Evolutionary conservation across 1,139 yeast species (phyloP).

Genomic region (Geotrichum siamense): DNA sequence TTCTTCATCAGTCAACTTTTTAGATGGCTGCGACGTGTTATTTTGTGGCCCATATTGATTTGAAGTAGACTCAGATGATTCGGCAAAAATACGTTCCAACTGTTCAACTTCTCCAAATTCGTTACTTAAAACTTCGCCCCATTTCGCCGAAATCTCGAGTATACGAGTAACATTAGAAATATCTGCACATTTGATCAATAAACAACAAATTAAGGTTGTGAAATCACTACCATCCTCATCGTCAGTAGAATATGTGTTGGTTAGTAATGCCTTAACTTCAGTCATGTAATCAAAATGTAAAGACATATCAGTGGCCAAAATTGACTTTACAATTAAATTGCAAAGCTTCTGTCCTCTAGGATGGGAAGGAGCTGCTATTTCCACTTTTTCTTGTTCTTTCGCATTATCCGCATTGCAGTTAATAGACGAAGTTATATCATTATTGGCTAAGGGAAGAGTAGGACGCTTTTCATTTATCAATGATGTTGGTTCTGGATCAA

Average conservation of each 20-base stretch:
- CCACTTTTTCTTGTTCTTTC: not conserved
- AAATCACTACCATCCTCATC: conserved; percentile 2
- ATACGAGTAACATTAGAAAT: conserved; percentile 87
- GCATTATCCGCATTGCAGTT: conserved; percentile 18
- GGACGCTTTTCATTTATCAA: not conserved
- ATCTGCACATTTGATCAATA: conserved; percentile 87
- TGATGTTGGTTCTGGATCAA: conserved; percentile 29
- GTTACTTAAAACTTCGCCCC: conserved; percentile 73
- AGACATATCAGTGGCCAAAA: conserved; percentile 93
- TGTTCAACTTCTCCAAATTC: conserved; percentile 67
- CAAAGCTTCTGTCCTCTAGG: conserved; percentile 12
- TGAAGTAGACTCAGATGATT: not conserved
- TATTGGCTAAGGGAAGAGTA: not conserved
- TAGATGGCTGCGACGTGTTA: conserved; percentile 24
- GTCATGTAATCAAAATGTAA: conserved; percentile 70
- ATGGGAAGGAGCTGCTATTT: conserved; percentile 1
- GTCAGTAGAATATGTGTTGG: not conserved
- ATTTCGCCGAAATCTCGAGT: conserved; percentile 63
- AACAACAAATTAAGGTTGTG: conserved; percentile 46
- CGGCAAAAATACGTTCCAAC: conserved; percentile 37
- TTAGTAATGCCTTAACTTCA: conserved; percentile 28
- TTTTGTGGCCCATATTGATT: not conserved
- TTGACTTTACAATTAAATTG: conserved; percentile 34
- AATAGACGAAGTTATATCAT: not conserved
- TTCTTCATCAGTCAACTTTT: not conserved